Evolutionary conservation across 805 yeast genomes (phyloP), one percentile per base, ranked within the genome.

Genomic region (Candida pseudoglaebosa): DNA sequence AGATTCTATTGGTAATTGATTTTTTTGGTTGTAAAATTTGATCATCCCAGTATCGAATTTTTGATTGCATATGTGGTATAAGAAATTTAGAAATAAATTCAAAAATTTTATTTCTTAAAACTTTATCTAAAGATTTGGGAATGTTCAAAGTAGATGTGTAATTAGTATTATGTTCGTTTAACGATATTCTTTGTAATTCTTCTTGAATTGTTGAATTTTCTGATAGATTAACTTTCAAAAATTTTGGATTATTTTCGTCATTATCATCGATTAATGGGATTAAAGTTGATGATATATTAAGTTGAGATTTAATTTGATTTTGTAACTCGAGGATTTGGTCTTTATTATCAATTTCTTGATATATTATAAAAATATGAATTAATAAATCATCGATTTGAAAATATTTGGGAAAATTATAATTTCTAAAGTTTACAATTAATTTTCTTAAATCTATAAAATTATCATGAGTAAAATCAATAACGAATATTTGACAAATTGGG

Each of bases 31-130:
- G 76, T 10, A 88, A 75, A 4, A 84, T 71, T 51, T 80, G 85
- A 49, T 89, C 96, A 43, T 82, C 90, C 97, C 97, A 90, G 10
- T 75, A 57, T 24, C 82, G 68, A n/a, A 88, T 75, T 51, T 86
- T 83, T 40, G 75, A 63, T 53, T 87, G 89, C 96, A 93, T 87
- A 56, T 80, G 90, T 0, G 97, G 95, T 1, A 87, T 68, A 41
- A 84, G 61, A 34, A 63, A 61, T 45, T 71, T 73, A 24, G 62
- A 61, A 7, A 78, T 64, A 39, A 76, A 59, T 22, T 79, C 83
- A 33, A 65, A 57, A 12, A 78, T 43, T 36, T 68, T 68, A 7
- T 47, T 44, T 8, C 65, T 48, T 19, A 80, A 46, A 0, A 64
- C 57, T 46, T 57, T 49, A 43, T 68, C 75, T n/a, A 75, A 62